A percentile compares a stretch with the other conserved stretches of the same genome.
phyloP scores from a whole-genome alignment of 805 yeast species.

The Cyberlindnera maritima region DNA sequence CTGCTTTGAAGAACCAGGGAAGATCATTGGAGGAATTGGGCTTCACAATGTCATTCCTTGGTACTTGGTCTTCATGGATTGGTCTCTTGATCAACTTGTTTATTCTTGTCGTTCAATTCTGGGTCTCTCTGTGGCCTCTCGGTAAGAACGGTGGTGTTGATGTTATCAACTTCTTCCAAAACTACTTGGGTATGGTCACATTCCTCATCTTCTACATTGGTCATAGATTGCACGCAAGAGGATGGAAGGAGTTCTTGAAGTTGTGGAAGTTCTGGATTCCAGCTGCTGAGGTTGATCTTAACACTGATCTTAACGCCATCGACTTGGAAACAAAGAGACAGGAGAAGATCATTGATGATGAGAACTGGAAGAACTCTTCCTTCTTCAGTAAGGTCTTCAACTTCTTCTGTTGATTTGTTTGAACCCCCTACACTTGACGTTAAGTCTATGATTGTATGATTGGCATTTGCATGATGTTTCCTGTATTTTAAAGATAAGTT shows the following conservation, averaged over 20 bases:
- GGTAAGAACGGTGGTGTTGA: slow-evolving; percentile 35
- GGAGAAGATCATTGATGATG: slow-evolving; percentile 35
- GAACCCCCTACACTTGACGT: too few relatives aligned
- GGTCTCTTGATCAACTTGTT: slow-evolving; percentile 46
- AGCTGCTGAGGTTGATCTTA: slow-evolving; percentile 51
- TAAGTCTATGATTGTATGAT: too few relatives aligned
- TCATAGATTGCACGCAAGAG: slow-evolving; percentile 42
- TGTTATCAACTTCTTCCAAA: slow-evolving; percentile 45
- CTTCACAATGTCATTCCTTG: slow-evolving; percentile 44
- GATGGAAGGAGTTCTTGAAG: not conserved
- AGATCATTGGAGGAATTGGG: slow-evolving; percentile 47
- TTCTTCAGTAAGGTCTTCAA: slow-evolving; percentile 1
- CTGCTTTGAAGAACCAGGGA: slow-evolving; percentile 54
- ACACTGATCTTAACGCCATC: slow-evolving; percentile 48
- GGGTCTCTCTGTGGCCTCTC: slow-evolving; percentile 62
- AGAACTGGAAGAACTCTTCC: slow-evolving; percentile 16
- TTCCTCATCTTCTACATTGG: slow-evolving; percentile 42
- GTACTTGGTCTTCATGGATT: slow-evolving; percentile 49
- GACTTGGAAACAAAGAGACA: slow-evolving; percentile 36
- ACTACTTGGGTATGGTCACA: slow-evolving; percentile 47
- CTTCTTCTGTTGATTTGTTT: slow-evolving; percentile 1
- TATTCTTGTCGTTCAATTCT: slow-evolving; percentile 56
- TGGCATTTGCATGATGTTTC: not conserved
- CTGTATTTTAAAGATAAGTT: not conserved
- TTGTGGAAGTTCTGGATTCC: slow-evolving; percentile 32